Base-by-base conservation (phyloP, 768 basidiomycete species). In the Xanthoconium purpureum region DNA sequence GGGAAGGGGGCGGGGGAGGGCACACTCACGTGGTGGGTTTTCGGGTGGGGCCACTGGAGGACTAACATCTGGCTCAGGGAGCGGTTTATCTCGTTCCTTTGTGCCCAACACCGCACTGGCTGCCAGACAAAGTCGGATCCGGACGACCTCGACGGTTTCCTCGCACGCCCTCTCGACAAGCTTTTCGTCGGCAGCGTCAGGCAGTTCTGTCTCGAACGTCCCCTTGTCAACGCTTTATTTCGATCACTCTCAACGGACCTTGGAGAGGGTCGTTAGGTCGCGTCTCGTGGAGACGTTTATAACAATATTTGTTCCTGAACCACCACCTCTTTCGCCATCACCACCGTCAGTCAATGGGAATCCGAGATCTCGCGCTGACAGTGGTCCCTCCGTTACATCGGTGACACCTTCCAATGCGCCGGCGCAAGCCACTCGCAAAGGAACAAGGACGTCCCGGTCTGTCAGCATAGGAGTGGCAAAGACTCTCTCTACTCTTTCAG, bases 221-320 rank as follows among this genome's bases (percentile, higher is more conserved):
- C 52, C 65, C 58, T 70, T 69, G 48, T 67, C 66, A 37, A 60
- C 70, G 13, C 68, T 81, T 46, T 72, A 81, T 52, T 77, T 77
- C 15, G 84, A 85, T 62, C 79, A 87, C 57, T 88, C 89, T 5
- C 90, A 92, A 65, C 72, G 72, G 30, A 80, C 77, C 9, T 74
- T 92, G 44, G 89, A 92, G 74, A 86, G 78, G 62, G 80, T 91
- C 14, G 78, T 93, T 12, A 74, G 75, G 52, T 85, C 89, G 35
- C 83, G 90, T 47, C 74, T 93, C 32, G 84, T 92, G 24, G 88
- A 91, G 70, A 89, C 90, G 0, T 89, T 90, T 63, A 71, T 92
- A 52, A 79, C 83, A 14, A 69, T 91, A 42, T 75, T 76, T 33
- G 71, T 85, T 20, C 74, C 71, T 2, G 62, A 68, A 8, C 59